Evolutionary conservation across 768 basidiomycete genomes (phyloP).

Genomic region (Cystofilobasidium bisporidii): DNA sequence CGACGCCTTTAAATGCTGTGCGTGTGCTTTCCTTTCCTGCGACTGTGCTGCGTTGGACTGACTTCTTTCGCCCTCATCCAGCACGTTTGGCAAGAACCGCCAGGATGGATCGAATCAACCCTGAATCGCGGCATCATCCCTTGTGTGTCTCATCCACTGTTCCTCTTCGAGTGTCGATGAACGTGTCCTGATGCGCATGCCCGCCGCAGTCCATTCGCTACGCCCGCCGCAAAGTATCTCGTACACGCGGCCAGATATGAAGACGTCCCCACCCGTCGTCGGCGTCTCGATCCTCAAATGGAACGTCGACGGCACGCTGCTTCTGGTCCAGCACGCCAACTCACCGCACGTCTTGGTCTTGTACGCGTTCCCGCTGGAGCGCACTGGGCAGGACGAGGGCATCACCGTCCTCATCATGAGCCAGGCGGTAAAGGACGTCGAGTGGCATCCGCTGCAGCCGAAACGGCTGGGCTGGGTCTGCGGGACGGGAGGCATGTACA

Average conservation of each 20-base stretch:
- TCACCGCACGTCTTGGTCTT: background rate
- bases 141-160: slow-evolving; percentile 50
- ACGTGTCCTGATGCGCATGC: slow-evolving; percentile 45
- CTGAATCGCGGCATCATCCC: slow-evolving; percentile 78
- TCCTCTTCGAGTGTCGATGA: no score
- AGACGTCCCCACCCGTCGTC: slow-evolving; percentile 56
- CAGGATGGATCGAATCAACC: slow-evolving; percentile 71
- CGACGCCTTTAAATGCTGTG: slow-evolving; percentile 53
- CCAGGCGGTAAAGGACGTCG: background rate
- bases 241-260: slow-evolving; percentile 45
- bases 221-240: slow-evolving; percentile 28
- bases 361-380: background rate
- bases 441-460: slow-evolving; percentile 20
- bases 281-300: slow-evolving; percentile 68
- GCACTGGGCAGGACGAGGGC: background rate
- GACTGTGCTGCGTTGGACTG: background rate
- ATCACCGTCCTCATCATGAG: slow-evolving; percentile 13
- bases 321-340: background rate
- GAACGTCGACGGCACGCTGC: slow-evolving; percentile 58
- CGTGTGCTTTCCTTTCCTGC: slow-evolving; percentile 32
- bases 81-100: slow-evolving; percentile 78
- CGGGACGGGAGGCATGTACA: slow-evolving; percentile 14
- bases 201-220: slow-evolving; percentile 31
- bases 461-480: slow-evolving; percentile 9
- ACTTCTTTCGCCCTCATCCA: slow-evolving; percentile 37